Conservation (phyloP, 192 early-diverging fungal species). For the Jimgerdemannia flammicorona region DNA sequence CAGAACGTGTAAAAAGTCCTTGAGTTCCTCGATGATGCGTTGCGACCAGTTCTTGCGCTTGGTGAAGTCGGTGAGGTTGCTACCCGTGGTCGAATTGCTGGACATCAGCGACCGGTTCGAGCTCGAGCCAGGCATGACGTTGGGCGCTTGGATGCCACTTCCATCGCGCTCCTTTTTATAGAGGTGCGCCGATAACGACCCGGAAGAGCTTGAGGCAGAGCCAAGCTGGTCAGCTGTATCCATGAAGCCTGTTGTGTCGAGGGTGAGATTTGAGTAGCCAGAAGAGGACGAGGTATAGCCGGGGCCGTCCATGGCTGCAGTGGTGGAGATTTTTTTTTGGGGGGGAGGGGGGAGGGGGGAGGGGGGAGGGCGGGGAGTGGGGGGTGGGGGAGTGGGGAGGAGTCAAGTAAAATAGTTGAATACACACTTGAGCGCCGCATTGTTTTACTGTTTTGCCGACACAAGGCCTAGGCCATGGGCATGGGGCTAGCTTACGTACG, state of each 20-base stretch:
- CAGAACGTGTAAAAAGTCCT: slow-evolving; percentile 42
- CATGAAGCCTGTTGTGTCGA: background rate
- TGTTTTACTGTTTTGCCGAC: too few species aligned
- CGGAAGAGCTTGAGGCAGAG: background rate
- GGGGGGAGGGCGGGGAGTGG: too few species aligned
- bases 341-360: too few species aligned
- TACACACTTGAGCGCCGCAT: too few species aligned
- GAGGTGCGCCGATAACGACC: background rate
- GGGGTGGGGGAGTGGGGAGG: too few species aligned
- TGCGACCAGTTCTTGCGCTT: slow-evolving; percentile 46
- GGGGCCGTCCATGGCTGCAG: background rate
- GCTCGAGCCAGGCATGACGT: background rate
- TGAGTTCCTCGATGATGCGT: slow-evolving; percentile 39
- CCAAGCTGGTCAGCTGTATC: background rate
- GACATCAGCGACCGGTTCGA: background rate
- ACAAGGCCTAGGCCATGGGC: too few species aligned
- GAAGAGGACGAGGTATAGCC: background rate
- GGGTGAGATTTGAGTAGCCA: background rate
- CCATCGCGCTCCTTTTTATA: background rate
- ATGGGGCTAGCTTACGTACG: too few species aligned
- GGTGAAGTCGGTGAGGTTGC: slow-evolving; percentile 32
- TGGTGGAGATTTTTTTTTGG: too few species aligned
- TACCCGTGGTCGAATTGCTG: background rate
- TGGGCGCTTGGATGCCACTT: background rate
- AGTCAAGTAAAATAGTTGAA: too few species aligned